Base-by-base conservation (phyloP, 2,329 filamentous ascomycete species). In the Ophiostoma sp. region DNA sequence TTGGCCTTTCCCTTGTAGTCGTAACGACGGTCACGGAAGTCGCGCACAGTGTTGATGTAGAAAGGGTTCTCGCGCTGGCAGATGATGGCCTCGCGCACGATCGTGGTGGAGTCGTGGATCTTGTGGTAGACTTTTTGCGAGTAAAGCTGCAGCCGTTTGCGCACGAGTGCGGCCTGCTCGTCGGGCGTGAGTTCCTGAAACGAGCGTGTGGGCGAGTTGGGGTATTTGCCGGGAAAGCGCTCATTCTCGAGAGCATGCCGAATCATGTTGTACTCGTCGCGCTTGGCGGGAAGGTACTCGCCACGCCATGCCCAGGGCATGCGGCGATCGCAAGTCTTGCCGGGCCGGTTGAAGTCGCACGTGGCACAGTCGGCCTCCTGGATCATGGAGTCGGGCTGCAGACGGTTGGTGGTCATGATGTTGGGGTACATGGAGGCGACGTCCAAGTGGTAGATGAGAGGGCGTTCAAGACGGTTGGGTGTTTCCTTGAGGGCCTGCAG, bases 111-210 rank as follows among this genome's bases (percentile, higher is more conserved):
- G 73, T 98, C 95, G 79, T 96, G 94, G 72, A 99, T 98, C 79
- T 98, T 99, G 84, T 99, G 95, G 78, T 99, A 99, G 73, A 99
- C 96, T 81, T 99, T 99, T 79, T 98, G 96, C 76, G 93, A 96
- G 81, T 96, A 99, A 44, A 93, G 86, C 74, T 94, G 93, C 67
- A 99, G 82, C 44, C 95, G 89, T 77, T 98, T 99, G 75, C 93
- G 90, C 67, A 96, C 84, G 48, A 95, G 83, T 0, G 77, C 81
- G 0, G 94, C 89, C 79, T 96, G 94, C 76, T 99, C 95, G 71
- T 97, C 94, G 1, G 85, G 79, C 23, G 87, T 83, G 23, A 99
- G 82, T 23, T 98, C 93, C 73, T 93, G 88, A 76, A 97, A 99
- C 0, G 88, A 86, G 70, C 93, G 85, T 77, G 70, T 71, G 20